phyloP scores from a whole-genome alignment of 1,284 basidiomycete species.

The Sutorius eximius region DNA sequence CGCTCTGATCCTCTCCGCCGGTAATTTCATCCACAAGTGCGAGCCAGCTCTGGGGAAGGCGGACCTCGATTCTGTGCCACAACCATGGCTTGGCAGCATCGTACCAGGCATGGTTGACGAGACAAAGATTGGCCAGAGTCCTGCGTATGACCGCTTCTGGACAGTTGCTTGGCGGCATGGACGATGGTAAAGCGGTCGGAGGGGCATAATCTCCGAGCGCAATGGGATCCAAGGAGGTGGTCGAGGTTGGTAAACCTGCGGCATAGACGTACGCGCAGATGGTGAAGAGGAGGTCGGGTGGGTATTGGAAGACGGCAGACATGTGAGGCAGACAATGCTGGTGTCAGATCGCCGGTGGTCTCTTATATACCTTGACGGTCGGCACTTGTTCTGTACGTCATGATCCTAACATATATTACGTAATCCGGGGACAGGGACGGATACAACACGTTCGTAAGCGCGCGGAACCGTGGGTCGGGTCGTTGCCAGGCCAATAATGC shows the following conservation, averaged over 20 bases:
- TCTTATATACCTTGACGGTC: slow-evolving; percentile 31
- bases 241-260: slow-evolving; percentile 52
- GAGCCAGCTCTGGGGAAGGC: slow-evolving; percentile 78
- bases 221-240: slow-evolving; percentile 69
- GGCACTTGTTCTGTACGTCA: slow-evolving; percentile 17
- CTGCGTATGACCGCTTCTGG: slow-evolving; percentile 59
- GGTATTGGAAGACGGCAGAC: slow-evolving; percentile 44
- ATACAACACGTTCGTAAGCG: slow-evolving; percentile 6
- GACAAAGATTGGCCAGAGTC: slow-evolving; percentile 66
- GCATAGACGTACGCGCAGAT: slow-evolving; percentile 70
- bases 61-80: slow-evolving; percentile 77
- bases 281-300: slow-evolving; percentile 64
- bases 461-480: slow-evolving; percentile 13
- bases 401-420: slow-evolving; percentile 9
- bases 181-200: slow-evolving; percentile 67
- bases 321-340: slow-evolving; percentile 8
- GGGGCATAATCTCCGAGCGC: slow-evolving; percentile 42
- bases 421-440: slow-evolving; percentile 14
- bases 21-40: slow-evolving; percentile 72
- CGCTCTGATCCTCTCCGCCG: slow-evolving; percentile 56
- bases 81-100: slow-evolving; percentile 79
- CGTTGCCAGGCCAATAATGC: neutral
- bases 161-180: slow-evolving; percentile 67
- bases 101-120: slow-evolving; percentile 73
- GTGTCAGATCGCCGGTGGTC: neutral